Conservation (phyloP, 805 yeast species). For the Candida maris region DNA sequence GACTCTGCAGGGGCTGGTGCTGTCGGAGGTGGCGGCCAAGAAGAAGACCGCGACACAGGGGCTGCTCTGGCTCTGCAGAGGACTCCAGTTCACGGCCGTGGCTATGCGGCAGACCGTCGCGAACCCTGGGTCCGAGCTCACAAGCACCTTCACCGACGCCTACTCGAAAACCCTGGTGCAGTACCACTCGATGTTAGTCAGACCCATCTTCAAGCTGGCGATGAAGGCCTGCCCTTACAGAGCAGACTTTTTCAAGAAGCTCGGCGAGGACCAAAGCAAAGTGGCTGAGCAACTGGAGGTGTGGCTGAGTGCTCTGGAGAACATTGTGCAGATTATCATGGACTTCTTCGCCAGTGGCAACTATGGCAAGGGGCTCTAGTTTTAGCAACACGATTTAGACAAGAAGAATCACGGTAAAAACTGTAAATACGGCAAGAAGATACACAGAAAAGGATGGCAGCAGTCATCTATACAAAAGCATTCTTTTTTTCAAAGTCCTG, state of each 20-base stretch:
- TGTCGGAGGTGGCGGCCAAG: slow-evolving; percentile 65
- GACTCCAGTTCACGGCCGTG: slow-evolving; percentile 84
- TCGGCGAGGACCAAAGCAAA: slow-evolving; percentile 70
- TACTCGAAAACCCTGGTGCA: slow-evolving; percentile 76
- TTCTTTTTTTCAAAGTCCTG: too few relatives aligned
- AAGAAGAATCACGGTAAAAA: not conserved
- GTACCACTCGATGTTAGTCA: slow-evolving; percentile 76
- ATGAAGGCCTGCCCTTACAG: slow-evolving; percentile 95
- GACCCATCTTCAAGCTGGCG: slow-evolving; percentile 87
- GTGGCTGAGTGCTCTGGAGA: slow-evolving; percentile 78
- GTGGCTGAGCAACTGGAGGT: slow-evolving; percentile 60
- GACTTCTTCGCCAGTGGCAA: slow-evolving; percentile 75
- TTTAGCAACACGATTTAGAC: too few relatives aligned
- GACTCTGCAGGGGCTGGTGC: slow-evolving; percentile 76
- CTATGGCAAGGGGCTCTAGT: slow-evolving; percentile 84
- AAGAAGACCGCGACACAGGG: slow-evolving; percentile 87
- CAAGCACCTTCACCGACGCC: slow-evolving; percentile 79
- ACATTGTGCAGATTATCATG: slow-evolving; percentile 67
- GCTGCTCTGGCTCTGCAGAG: slow-evolving; percentile 79
- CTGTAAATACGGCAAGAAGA: not conserved
- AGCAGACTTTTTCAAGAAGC: slow-evolving; percentile 75
- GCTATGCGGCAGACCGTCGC: slow-evolving; percentile 80
- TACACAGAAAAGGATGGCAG: not conserved
- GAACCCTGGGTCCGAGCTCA: slow-evolving; percentile 60
- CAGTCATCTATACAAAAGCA: slow-evolving; percentile 3